phyloP scores from a whole-genome alignment of 2,329 filamentous ascomycete species.

The Fonsecaea pedrosoi region DNA sequence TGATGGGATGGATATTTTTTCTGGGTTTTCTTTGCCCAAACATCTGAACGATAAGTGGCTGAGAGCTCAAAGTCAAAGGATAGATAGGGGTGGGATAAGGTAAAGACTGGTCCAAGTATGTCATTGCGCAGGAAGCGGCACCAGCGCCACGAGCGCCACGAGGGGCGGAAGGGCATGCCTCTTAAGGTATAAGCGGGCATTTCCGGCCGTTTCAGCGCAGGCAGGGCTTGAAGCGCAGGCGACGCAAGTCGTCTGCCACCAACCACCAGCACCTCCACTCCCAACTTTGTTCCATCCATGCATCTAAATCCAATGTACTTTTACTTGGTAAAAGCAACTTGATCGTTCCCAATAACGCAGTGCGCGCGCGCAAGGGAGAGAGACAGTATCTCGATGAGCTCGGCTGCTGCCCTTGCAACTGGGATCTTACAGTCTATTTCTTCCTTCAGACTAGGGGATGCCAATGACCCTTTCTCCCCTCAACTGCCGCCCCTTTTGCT shows the following conservation, averaged over 20 bases:
- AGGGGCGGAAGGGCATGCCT: background rate
- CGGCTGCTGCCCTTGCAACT: background rate
- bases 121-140: background rate
- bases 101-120: background rate
- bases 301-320: background rate
- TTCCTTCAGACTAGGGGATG: background rate
- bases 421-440: background rate
- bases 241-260: background rate
- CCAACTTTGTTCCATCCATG: background rate
- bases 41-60: background rate
- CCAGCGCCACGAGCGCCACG: background rate
- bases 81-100: background rate
- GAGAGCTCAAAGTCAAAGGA: background rate
- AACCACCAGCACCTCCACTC: background rate
- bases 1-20: constrained; percentile 5
- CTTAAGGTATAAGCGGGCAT: background rate
- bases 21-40: background rate
- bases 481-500: background rate
- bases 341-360: background rate
- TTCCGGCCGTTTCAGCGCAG: background rate
- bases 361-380: background rate
- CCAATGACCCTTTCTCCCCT: background rate
- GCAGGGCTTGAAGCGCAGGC: background rate
- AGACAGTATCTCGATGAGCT: background rate
- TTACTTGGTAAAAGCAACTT: background rate